Percentiles rank a stretch among this genome's conserved stretches.
These are phyloP conservation scores for Penicillium nordicum DNA, from an alignment of 2,329 filamentous ascomycete genomes.

Conservation along the genomic window DNA sequence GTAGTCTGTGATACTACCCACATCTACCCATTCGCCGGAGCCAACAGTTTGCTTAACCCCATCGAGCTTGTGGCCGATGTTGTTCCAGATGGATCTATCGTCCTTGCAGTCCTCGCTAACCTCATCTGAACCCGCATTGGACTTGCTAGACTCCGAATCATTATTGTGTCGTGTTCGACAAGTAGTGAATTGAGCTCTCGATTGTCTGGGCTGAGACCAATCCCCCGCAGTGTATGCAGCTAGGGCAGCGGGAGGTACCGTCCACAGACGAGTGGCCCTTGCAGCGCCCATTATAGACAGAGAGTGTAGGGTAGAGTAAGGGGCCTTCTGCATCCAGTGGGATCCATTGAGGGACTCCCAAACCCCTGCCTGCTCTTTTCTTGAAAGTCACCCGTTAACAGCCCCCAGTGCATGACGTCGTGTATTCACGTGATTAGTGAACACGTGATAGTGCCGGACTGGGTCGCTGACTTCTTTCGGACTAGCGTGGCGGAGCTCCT, in stretches of 20 bases:
- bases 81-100: conserved; percentile 42
- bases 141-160: conserved; percentile 12
- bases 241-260: conserved; percentile 34
- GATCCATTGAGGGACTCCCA: conserved; percentile 14
- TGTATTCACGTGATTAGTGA: not conserved
- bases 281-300: conserved; percentile 35
- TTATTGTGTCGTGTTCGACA: conserved; percentile 11
- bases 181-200: conserved; percentile 25
- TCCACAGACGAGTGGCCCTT: conserved; percentile 34
- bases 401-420: conserved; percentile 26
- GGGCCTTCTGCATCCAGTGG: conserved; percentile 22
- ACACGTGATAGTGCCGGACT: not conserved
- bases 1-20: conserved; percentile 61
- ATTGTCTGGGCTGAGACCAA: conserved; percentile 24
- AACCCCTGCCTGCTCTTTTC: conserved; percentile 13
- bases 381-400: conserved; percentile 2
- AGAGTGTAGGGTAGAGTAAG: conserved; percentile 14
- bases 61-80: conserved; percentile 51
- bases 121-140: not conserved
- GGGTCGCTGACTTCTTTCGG: not conserved
- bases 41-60: conserved; percentile 41
- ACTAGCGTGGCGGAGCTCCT: conserved; percentile 23
- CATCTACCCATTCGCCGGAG: conserved; percentile 41
- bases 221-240: conserved; percentile 29
- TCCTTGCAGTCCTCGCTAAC: conserved; percentile 19